Conservation (phyloP, 2,329 filamentous ascomycete genomes). For the Cordyceps sp. region DNA sequence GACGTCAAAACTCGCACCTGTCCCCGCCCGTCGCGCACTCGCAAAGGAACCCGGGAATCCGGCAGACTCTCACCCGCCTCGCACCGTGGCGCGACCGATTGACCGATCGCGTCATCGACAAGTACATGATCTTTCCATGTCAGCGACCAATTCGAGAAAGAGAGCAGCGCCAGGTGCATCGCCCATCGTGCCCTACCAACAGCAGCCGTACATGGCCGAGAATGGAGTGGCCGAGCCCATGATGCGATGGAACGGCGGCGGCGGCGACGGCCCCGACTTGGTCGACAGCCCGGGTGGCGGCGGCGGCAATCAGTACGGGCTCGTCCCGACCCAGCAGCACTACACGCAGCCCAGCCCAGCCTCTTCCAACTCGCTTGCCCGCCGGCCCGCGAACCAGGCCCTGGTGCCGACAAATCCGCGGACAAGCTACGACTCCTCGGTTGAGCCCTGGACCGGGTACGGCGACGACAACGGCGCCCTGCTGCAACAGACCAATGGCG, state of each 20-base stretch:
- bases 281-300: constrained; percentile 17
- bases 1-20: too few species aligned
- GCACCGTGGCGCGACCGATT: too few species aligned
- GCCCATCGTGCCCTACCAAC: constrained; percentile 39
- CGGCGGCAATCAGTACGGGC: constrained; percentile 19
- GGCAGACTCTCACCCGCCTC: too few species aligned
- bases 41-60: neutral
- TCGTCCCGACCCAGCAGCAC: constrained; percentile 19
- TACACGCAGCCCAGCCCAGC: constrained; percentile 14
- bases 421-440: constrained; percentile 17
- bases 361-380: constrained; percentile 33
- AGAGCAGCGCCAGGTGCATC: constrained; percentile 56
- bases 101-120: neutral
- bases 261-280: constrained; percentile 18
- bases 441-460: constrained; percentile 25
- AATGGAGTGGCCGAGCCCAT: constrained; percentile 30
- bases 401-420: constrained; percentile 27
- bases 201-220: constrained; percentile 27
- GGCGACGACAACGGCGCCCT: constrained; percentile 19
- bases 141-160: constrained; percentile 44
- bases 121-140: constrained; percentile 19
- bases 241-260: constrained; percentile 25
- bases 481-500: constrained; percentile 19
- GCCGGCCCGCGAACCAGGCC: constrained; percentile 32
- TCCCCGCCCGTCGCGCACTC: too few species aligned